A percentile compares a stretch with the other conserved stretches of the same genome.
phyloP scores from a whole-genome alignment of 345 rosid genomes.

The Euphorbia lathyris region DNA sequence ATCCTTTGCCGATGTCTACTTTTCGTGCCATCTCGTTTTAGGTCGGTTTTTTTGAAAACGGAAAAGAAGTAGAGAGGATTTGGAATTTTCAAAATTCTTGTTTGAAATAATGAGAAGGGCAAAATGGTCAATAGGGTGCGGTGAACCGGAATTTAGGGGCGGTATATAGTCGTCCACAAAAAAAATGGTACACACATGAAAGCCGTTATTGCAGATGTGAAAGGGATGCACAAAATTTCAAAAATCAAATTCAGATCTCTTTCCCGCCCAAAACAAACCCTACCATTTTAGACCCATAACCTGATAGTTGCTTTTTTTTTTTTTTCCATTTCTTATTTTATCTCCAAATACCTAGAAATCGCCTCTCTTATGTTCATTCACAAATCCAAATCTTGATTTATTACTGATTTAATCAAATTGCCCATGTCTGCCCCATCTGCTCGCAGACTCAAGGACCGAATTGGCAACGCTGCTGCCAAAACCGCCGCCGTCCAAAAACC shows the following conservation, averaged over 20 bases:
- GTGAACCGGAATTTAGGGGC: too few relatives aligned
- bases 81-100: too few relatives aligned
- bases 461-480: conserved; percentile 37
- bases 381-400: neutral
- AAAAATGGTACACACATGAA: too few relatives aligned
- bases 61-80: too few relatives aligned
- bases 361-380: neutral
- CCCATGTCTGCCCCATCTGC: conserved; percentile 60
- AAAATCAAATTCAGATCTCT: conserved; percentile 24
- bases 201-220: too few relatives aligned
- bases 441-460: conserved; percentile 59
- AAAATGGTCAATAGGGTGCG: too few relatives aligned
- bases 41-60: too few relatives aligned
- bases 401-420: neutral
- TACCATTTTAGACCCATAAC: neutral
- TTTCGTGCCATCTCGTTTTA: too few relatives aligned
- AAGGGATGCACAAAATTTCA: conserved; percentile 12
- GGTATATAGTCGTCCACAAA: too few relatives aligned
- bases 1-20: too few relatives aligned
- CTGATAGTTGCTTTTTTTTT: neutral
- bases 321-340: neutral
- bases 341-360: neutral
- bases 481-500: conserved; percentile 31
- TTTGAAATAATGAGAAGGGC: too few relatives aligned
- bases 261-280: conserved; percentile 43